Conservation (phyloP, 345 rosid genomes). For the Jatropha curcas region DNA sequence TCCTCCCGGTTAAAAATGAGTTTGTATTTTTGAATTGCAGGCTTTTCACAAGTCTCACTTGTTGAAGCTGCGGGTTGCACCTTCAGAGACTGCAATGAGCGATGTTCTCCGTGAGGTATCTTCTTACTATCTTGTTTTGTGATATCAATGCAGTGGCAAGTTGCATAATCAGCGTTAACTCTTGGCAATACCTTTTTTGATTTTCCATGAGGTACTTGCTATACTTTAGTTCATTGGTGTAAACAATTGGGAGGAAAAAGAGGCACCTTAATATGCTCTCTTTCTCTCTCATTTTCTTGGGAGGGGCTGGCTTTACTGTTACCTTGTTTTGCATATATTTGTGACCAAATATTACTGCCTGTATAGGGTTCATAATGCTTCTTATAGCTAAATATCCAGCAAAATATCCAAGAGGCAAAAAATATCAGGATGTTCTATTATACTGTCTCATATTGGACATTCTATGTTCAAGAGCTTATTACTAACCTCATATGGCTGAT, state of each 20-base stretch:
- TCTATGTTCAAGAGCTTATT: background rate
- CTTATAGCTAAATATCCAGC: background rate
- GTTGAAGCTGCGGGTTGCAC: conserved; percentile 80
- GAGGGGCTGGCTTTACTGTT: too few relatives aligned
- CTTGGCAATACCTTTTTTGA: background rate
- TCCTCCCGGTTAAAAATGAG: conserved; percentile 11
- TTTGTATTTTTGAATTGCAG: conserved; percentile 41
- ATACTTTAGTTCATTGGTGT: background rate
- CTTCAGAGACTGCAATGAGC: conserved; percentile 98
- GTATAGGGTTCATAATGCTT: background rate
- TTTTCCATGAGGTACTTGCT: background rate
- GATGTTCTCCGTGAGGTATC: conserved; percentile 96
- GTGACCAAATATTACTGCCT: too few relatives aligned
- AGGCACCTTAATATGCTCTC: background rate
- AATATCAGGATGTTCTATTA: background rate
- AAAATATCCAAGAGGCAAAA: background rate
- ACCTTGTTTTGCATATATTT: too few relatives aligned
- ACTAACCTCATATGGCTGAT: background rate
- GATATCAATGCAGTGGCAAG: background rate
- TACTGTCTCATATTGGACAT: background rate
- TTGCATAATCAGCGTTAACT: background rate
- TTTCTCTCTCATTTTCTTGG: background rate
- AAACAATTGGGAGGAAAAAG: background rate
- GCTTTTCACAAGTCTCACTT: conserved; percentile 96
- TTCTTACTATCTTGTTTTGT: conserved; percentile 8